Percentiles rank a stretch among this genome's conserved stretches.
Evolutionary conservation across 2,329 filamentous ascomycete species (phyloP).

Genomic region (Magnaporthales sp.): DNA sequence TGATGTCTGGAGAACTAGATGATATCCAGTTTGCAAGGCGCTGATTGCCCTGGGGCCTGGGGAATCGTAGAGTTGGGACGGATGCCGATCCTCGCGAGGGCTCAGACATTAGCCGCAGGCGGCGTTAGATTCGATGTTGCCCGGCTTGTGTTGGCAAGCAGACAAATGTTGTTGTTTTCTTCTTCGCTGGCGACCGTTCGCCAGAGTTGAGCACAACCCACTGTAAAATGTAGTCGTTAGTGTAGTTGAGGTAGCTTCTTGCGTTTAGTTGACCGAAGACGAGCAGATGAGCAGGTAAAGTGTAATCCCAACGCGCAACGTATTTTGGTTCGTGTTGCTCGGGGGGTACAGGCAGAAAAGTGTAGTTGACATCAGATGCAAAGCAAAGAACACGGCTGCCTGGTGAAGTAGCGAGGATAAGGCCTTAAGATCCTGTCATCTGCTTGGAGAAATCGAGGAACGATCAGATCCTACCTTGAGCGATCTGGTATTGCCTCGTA

Average conservation of each 20-base stretch:
- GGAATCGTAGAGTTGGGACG: conserved; percentile 46
- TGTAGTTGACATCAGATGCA: not conserved
- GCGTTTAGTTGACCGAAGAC: not conserved
- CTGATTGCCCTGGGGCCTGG: conserved; percentile 44
- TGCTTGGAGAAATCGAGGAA: not conserved
- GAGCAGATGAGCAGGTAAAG: not conserved
- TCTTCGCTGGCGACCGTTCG: not conserved
- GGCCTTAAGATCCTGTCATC: not conserved
- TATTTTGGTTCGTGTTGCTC: not conserved
- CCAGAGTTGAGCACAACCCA: not conserved
- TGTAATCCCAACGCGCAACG: not conserved
- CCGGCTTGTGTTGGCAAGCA: not conserved
- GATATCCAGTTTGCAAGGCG: conserved; percentile 52
- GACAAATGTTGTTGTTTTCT: not conserved
- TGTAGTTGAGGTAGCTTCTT: not conserved
- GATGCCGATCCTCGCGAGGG: conserved; percentile 25
- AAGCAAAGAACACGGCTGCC: not conserved
- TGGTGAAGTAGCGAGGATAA: not conserved
- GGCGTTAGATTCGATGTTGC: not conserved
- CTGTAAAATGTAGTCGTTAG: not conserved
- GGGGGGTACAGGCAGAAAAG: not conserved
- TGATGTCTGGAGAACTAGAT: conserved; percentile 47
- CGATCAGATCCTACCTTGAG: not conserved
- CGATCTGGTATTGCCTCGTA: not conserved
- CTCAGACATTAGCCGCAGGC: conserved; percentile 11